phyloP scores from a whole-genome alignment of 2,329 filamentous ascomycete genomes.

The Colletotrichum sp. region DNA sequence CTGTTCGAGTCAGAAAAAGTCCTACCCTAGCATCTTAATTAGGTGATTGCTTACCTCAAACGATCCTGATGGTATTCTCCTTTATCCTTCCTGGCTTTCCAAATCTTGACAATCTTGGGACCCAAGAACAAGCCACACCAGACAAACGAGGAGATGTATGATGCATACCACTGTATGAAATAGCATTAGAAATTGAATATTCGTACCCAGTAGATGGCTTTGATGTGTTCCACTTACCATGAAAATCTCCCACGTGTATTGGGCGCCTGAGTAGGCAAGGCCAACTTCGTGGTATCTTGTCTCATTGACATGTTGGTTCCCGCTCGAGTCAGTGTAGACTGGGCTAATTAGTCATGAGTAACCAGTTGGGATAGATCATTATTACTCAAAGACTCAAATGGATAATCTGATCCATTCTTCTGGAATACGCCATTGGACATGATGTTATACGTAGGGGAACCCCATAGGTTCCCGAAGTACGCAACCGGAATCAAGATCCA shows the following conservation, averaged over 20 bases:
- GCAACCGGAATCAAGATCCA: slow-evolving; percentile 65
- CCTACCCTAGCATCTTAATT: background rate
- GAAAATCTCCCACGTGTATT: slow-evolving; percentile 53
- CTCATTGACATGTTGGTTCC: slow-evolving; percentile 39
- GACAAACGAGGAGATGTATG: slow-evolving; percentile 60
- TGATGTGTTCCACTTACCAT: background rate
- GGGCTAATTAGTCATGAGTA: slow-evolving; percentile 1
- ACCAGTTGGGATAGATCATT: background rate
- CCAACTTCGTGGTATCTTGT: slow-evolving; percentile 53
- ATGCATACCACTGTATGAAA: slow-evolving; percentile 46
- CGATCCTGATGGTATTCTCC: slow-evolving; percentile 18
- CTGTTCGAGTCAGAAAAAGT: background rate
- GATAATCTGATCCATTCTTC: slow-evolving; percentile 10
- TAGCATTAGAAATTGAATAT: slow-evolving; percentile 43
- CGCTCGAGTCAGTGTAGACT: slow-evolving; percentile 13
- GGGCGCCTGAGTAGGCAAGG: slow-evolving; percentile 61
- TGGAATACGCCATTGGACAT: slow-evolving; percentile 63
- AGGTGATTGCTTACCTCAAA: background rate
- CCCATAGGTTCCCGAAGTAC: slow-evolving; percentile 61
- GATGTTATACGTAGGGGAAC: slow-evolving; percentile 44
- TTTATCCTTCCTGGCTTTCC: slow-evolving; percentile 31
- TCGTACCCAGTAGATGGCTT: background rate
- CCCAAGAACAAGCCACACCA: slow-evolving; percentile 65
- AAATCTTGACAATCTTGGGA: slow-evolving; percentile 45
- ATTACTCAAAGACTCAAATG: slow-evolving; percentile 27